phyloP scores from a whole-genome alignment of 257 asterid species.

The Rubia yunnanensis region DNA sequence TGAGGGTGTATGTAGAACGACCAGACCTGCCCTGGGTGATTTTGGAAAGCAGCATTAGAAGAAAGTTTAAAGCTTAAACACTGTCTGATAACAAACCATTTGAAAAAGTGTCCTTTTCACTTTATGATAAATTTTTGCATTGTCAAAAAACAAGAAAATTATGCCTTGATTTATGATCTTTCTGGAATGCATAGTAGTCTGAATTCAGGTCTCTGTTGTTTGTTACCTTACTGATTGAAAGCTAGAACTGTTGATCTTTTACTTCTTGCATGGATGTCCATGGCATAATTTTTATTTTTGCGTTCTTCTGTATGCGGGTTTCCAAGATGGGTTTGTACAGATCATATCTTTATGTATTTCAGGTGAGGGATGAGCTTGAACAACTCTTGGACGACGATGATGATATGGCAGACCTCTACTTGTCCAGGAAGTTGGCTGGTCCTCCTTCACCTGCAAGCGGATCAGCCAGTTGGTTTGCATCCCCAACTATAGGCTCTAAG shows the following conservation, averaged over 20 bases:
- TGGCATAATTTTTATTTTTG: neutral
- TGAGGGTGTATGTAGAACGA: neutral
- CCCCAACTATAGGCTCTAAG: constrained; percentile 84
- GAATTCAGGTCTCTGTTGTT: neutral
- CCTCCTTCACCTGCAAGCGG: constrained; percentile 68
- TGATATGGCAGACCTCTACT: constrained; percentile 94
- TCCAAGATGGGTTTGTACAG: neutral
- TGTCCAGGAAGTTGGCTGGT: constrained; percentile 69
- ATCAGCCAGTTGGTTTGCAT: constrained; percentile 60
- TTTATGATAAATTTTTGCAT: no score
- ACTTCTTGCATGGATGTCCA: neutral
- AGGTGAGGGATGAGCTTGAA: constrained; percentile 97
- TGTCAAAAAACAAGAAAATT: no score
- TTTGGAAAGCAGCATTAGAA: neutral
- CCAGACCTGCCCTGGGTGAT: neutral
- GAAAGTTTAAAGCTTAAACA: neutral
- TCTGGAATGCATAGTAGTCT: neutral
- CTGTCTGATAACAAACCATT: no score
- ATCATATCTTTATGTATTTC: constrained; percentile 15
- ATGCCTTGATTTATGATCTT: neutral
- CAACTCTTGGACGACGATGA: constrained; percentile 96
- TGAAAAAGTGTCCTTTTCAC: no score
- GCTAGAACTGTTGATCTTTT: neutral
- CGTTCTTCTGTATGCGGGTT: neutral
- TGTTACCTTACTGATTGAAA: neutral